These are phyloP conservation scores for Didymella glomerata DNA, from an alignment of 2,329 filamentous ascomycete species.

Conservation along the genomic window DNA sequence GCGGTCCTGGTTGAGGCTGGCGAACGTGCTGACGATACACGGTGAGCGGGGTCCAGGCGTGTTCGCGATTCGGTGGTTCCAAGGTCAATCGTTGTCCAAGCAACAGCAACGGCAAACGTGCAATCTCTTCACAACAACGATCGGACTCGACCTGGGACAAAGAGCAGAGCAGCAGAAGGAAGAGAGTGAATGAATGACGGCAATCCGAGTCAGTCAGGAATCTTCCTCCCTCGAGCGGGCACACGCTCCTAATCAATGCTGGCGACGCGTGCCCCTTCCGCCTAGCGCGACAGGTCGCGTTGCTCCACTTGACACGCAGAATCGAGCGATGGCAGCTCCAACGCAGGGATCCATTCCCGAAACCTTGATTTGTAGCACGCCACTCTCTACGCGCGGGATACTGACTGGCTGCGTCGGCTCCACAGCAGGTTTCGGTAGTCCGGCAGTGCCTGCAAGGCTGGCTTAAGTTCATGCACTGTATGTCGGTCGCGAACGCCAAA, in stretches of 20 bases:
- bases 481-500: constrained; percentile 6
- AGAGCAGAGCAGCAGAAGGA: background rate
- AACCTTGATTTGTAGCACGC: constrained; percentile 16
- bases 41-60: constrained; percentile 14
- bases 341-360: constrained; percentile 12
- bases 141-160: background rate
- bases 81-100: constrained; percentile 11
- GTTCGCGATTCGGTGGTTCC: constrained; percentile 4
- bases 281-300: constrained; percentile 7
- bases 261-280: constrained; percentile 12
- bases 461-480: constrained; percentile 5
- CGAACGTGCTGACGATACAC: constrained; percentile 8
- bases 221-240: constrained; percentile 3
- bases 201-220: constrained; percentile 9
- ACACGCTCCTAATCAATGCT: constrained; percentile 15
- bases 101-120: constrained; percentile 12
- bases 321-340: constrained; percentile 2
- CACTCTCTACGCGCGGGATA: constrained; percentile 8
- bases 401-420: constrained; percentile 4
- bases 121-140: background rate
- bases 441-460: constrained; percentile 2
- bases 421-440: constrained; percentile 3
- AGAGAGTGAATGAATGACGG: background rate
- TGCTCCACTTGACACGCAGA: constrained; percentile 11
- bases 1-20: constrained; percentile 5